Evolutionary conservation across 257 asterid species (phyloP).

Genomic region (Linaria vulgaris): DNA sequence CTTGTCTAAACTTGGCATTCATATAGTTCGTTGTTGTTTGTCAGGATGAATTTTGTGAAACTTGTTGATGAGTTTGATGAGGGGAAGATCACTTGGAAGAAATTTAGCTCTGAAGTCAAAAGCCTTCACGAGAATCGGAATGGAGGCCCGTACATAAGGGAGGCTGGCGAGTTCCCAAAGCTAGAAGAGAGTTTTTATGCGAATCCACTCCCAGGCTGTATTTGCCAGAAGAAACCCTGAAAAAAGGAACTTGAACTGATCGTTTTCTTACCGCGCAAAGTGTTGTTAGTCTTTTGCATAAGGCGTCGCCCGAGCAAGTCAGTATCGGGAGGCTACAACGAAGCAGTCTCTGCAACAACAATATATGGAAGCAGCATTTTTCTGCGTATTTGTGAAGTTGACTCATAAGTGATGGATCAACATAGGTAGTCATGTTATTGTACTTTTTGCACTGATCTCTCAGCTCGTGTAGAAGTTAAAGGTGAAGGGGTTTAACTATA

Average conservation of each 20-base stretch:
- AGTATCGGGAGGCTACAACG: too few species aligned
- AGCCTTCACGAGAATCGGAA: conserved; percentile 63
- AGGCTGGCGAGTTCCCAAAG: conserved; percentile 83
- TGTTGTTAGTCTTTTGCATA: too few species aligned
- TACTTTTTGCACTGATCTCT: too few species aligned
- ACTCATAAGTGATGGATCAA: too few species aligned
- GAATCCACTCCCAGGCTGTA: conserved; percentile 87
- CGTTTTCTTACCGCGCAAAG: background rate
- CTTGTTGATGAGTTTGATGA: conserved; percentile 76
- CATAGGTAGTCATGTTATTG: too few species aligned
- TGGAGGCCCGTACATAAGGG: conserved; percentile 90
- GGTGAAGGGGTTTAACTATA: too few species aligned
- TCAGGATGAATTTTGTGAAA: conserved; percentile 76
- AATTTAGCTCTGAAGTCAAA: conserved; percentile 70
- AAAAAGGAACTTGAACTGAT: conserved; percentile 29
- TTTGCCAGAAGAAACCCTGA: conserved; percentile 62
- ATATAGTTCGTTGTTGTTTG: conserved; percentile 6
- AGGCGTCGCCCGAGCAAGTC: too few species aligned
- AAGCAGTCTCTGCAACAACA: too few species aligned
- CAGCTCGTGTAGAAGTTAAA: too few species aligned
- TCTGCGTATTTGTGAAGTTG: too few species aligned
- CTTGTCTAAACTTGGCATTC: too few species aligned
- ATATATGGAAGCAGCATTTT: too few species aligned
- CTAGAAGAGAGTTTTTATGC: conserved; percentile 94
- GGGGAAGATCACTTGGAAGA: conserved; percentile 76